phyloP scores from a whole-genome alignment of 2,329 filamentous ascomycete species.

The Talaromyces funiculosus region DNA sequence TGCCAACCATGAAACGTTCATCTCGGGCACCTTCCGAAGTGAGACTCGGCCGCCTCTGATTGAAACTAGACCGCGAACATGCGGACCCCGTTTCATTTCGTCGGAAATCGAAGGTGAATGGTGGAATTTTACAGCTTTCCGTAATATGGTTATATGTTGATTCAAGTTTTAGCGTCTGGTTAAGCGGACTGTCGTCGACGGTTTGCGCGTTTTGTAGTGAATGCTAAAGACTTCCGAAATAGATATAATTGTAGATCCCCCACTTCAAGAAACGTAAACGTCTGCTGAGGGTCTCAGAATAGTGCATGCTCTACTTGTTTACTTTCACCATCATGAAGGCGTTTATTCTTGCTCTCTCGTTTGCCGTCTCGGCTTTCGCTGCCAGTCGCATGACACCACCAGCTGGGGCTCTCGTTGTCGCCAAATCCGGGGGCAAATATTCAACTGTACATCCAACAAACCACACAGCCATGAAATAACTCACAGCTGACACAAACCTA shows the following conservation, averaged over 20 bases:
- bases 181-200: background rate
- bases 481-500: slow-evolving; percentile 1
- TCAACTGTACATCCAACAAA: slow-evolving; percentile 15
- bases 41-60: background rate
- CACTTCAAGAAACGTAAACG: background rate
- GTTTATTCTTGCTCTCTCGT: slow-evolving; percentile 13
- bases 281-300: too few species aligned
- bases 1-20: background rate
- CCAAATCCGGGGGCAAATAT: slow-evolving; percentile 22
- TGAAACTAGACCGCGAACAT: background rate
- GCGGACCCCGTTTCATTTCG: background rate
- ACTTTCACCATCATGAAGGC: slow-evolving; percentile 3
- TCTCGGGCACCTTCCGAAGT: background rate
- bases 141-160: background rate
- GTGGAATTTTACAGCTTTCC: background rate
- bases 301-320: background rate
- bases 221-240: background rate
- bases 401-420: slow-evolving; percentile 21
- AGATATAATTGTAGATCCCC: background rate
- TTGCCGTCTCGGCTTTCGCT: slow-evolving; percentile 18
- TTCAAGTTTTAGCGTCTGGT: background rate
- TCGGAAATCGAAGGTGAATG: background rate
- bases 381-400: slow-evolving; percentile 22
- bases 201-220: background rate
- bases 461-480: background rate